Conservation (phyloP, 1,139 yeast genomes). For the Chernovozyma aurita region DNA sequence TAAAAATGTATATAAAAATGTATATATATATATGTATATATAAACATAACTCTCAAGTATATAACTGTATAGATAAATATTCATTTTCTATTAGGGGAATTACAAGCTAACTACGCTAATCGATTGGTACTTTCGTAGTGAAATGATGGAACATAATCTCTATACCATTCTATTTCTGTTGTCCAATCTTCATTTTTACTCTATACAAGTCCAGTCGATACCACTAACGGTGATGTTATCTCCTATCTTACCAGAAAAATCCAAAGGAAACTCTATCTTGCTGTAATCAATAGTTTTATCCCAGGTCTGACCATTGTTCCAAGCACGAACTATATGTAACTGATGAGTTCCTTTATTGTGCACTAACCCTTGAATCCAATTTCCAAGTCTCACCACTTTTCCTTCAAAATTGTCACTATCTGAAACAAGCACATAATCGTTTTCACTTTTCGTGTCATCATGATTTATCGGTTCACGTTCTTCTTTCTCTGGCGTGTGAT, state of each 20-base stretch:
- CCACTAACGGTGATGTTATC: slow-evolving; percentile 9
- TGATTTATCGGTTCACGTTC: slow-evolving; percentile 19
- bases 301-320: slow-evolving; percentile 20
- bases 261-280: slow-evolving; percentile 20
- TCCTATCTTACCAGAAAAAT: slow-evolving; percentile 14
- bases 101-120: too few species aligned
- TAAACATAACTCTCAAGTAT: too few species aligned
- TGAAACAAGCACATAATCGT: slow-evolving; percentile 30
- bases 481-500: slow-evolving; percentile 24
- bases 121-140: too few species aligned
- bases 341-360: slow-evolving; percentile 27
- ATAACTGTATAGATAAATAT: too few species aligned
- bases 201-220: slow-evolving; percentile 20
- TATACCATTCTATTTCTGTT: too few species aligned
- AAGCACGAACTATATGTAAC: slow-evolving; percentile 25
- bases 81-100: too few species aligned
- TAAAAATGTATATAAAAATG: too few species aligned
- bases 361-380: slow-evolving; percentile 51
- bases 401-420: slow-evolving; percentile 28
- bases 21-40: too few species aligned
- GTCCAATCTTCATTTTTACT: too few species aligned
- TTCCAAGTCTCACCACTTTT: slow-evolving; percentile 44
- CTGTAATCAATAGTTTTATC: slow-evolving; percentile 25
- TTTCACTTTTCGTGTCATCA: slow-evolving; percentile 9
- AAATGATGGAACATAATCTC: too few species aligned